Conservation (phyloP, 768 basidiomycete species). For the Cantharellus cinnabarinus region DNA sequence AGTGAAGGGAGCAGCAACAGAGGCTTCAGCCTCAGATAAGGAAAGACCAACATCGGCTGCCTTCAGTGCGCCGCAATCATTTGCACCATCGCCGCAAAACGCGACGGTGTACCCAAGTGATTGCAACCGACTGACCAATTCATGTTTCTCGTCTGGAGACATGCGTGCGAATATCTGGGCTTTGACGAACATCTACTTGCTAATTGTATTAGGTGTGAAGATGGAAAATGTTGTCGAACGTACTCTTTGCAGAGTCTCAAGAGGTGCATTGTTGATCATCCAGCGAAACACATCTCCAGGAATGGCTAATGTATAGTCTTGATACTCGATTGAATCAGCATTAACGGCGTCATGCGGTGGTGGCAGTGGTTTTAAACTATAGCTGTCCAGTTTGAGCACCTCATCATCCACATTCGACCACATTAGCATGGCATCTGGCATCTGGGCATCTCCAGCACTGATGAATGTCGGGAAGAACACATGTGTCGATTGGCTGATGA, state of each 20-base stretch:
- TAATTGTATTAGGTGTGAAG: neutral
- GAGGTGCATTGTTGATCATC: conserved; percentile 88
- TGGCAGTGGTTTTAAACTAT: conserved; percentile 61
- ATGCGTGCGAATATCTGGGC: conserved; percentile 93
- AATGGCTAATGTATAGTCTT: conserved; percentile 79
- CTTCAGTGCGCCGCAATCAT: conserved; percentile 95
- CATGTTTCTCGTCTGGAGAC: conserved; percentile 99
- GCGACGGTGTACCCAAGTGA: conserved; percentile 85
- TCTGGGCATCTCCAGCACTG: conserved; percentile 25
- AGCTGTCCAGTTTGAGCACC: conserved; percentile 65
- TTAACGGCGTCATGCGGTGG: conserved; percentile 55
- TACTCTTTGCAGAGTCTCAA: conserved; percentile 87
- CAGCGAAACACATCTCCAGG: conserved; percentile 95
- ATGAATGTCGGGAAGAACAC: conserved; percentile 71
- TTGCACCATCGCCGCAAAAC: conserved; percentile 98
- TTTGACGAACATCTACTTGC: conserved; percentile 79
- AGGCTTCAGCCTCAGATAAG: conserved; percentile 92
- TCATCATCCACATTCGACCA: conserved; percentile 90
- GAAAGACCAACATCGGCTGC: conserved; percentile 97
- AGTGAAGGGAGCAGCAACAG: conserved; percentile 95
- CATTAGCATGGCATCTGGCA: conserved; percentile 37
- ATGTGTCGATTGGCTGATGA: conserved; percentile 74
- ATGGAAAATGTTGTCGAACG: conserved; percentile 13
- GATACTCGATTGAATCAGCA: conserved; percentile 47
- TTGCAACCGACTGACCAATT: conserved; percentile 88